phyloP scores from a whole-genome alignment of 1,284 basidiomycete genomes.

The Malassezia caprae region DNA sequence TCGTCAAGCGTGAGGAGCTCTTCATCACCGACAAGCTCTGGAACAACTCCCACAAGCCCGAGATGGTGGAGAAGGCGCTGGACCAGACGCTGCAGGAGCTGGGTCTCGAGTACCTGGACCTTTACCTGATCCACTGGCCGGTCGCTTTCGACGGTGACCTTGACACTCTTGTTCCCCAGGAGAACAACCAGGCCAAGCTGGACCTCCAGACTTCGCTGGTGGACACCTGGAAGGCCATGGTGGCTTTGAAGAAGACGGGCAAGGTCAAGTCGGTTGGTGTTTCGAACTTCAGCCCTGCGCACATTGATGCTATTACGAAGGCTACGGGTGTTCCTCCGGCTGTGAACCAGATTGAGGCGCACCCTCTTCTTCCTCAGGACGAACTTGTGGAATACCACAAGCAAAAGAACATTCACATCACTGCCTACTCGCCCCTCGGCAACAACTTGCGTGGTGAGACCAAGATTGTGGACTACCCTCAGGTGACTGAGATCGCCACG shows the following conservation, averaged over 20 bases:
- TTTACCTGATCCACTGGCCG: slow-evolving; percentile 75
- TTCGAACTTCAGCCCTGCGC: slow-evolving; percentile 65
- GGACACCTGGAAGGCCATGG: slow-evolving; percentile 72
- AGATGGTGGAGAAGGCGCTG: slow-evolving; percentile 45
- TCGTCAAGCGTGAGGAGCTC: slow-evolving; percentile 51
- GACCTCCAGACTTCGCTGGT: slow-evolving; percentile 59
- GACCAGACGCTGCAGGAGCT: slow-evolving; percentile 50
- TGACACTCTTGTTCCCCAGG: slow-evolving; percentile 53
- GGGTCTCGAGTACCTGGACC: slow-evolving; percentile 48
- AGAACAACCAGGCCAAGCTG: slow-evolving; percentile 53
- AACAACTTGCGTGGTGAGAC: slow-evolving; percentile 41
- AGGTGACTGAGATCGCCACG: slow-evolving; percentile 46
- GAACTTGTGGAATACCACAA: slow-evolving; percentile 35
- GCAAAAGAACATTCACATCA: slow-evolving; percentile 44
- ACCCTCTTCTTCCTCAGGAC: slow-evolving; percentile 54
- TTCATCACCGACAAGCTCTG: slow-evolving; percentile 55
- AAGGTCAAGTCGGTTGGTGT: slow-evolving; percentile 53
- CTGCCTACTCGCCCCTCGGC: slow-evolving; percentile 50
- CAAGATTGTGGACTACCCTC: slow-evolving; percentile 41
- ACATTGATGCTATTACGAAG: slow-evolving; percentile 61
- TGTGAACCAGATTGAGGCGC: slow-evolving; percentile 73
- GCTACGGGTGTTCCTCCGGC: slow-evolving; percentile 68
- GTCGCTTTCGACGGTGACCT: slow-evolving; percentile 49
- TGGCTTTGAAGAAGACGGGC: slow-evolving; percentile 53
- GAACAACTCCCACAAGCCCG: slow-evolving; percentile 57